A percentile compares a stretch with the other conserved stretches of the same genome.
Evolutionary conservation across 176 grass and related monocot species (phyloP).

Genomic region (Elaeis guineensis): DNA sequence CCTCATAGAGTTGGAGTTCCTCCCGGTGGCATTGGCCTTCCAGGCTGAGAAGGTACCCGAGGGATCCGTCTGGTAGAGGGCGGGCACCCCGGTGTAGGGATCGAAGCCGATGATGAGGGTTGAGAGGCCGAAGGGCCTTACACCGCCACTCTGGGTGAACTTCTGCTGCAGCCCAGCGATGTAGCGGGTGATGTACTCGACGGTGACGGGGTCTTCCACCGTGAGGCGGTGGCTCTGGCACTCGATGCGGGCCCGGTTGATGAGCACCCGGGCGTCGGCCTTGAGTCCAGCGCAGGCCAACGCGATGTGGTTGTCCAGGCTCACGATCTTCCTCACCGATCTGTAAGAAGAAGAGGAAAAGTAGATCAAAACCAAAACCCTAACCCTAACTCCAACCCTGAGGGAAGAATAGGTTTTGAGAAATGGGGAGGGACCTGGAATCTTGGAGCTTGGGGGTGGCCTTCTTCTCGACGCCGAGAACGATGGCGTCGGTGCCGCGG

Average conservation of each 20-base stretch:
- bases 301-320: slow-evolving; percentile 80
- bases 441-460: slow-evolving; percentile 97
- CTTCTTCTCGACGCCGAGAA: slow-evolving; percentile 99
- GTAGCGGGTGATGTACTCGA: slow-evolving; percentile 96
- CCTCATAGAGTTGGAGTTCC: slow-evolving; percentile 91
- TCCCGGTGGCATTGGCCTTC: slow-evolving; percentile 94
- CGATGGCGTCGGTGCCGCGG: slow-evolving; percentile 83
- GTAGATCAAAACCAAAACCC: not conserved
- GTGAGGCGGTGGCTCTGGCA: slow-evolving; percentile 97
- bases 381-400: not conserved
- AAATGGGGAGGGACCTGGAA: slow-evolving; percentile 40
- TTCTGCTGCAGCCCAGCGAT: slow-evolving; percentile 98
- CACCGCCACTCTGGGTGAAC: slow-evolving; percentile 83
- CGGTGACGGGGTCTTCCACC: slow-evolving; percentile 82
- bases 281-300: slow-evolving; percentile 96
- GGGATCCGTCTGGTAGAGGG: slow-evolving; percentile 86
- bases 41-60: slow-evolving; percentile 91
- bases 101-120: slow-evolving; percentile 93
- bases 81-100: slow-evolving; percentile 54
- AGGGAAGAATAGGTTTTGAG: not conserved
- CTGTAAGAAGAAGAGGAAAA: slow-evolving; percentile 18
- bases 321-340: slow-evolving; percentile 80
- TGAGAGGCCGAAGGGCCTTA: slow-evolving; percentile 84
- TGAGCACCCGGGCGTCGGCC: slow-evolving; percentile 87
- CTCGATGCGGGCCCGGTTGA: slow-evolving; percentile 89